These are phyloP conservation scores for Elsinoe necatrix DNA, from an alignment of 2,329 filamentous ascomycete species.

Conservation along the genomic window DNA sequence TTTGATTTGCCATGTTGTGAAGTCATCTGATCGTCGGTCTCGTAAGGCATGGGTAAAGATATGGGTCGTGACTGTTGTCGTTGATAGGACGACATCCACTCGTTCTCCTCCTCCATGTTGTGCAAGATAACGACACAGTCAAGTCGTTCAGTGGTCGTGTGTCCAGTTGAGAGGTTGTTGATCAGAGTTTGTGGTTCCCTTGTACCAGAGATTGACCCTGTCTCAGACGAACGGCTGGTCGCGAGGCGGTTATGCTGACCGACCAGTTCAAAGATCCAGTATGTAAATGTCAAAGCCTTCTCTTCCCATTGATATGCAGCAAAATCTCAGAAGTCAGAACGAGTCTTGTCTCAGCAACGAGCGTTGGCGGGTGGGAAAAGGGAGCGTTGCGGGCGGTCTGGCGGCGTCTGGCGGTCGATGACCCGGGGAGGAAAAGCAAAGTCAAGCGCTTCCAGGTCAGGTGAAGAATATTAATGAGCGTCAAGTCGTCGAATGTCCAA, in stretches of 20 bases:
- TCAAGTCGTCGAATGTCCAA: not conserved
- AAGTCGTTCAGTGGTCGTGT: not conserved
- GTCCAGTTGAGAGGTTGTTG: slow-evolving; percentile 12
- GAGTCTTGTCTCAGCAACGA: slow-evolving; percentile 16
- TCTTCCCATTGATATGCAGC: not conserved
- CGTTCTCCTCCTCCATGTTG: slow-evolving; percentile 18
- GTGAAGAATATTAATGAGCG: slow-evolving; percentile 3
- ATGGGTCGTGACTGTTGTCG: slow-evolving; percentile 17
- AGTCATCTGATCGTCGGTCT: slow-evolving; percentile 12
- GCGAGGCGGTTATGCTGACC: not conserved
- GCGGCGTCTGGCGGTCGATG: slow-evolving; percentile 1
- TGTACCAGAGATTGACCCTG: slow-evolving; percentile 8
- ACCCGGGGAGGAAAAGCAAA: not conserved
- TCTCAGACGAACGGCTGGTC: slow-evolving; percentile 1
- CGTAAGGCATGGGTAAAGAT: slow-evolving; percentile 19
- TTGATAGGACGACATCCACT: slow-evolving; percentile 18
- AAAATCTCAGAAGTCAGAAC: slow-evolving; percentile 2
- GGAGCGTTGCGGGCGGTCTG: slow-evolving; percentile 14
- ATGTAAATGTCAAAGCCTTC: not conserved
- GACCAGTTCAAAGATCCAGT: not conserved
- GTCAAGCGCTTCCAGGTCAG: not conserved
- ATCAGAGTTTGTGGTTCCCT: not conserved
- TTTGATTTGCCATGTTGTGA: slow-evolving; percentile 13
- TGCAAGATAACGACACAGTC: slow-evolving; percentile 4
- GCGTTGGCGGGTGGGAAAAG: slow-evolving; percentile 13